Percentiles rank a stretch among this genome's conserved stretches.
phyloP scores from a whole-genome alignment of 805 yeast genomes.

The Candida nonsorbophila region DNA sequence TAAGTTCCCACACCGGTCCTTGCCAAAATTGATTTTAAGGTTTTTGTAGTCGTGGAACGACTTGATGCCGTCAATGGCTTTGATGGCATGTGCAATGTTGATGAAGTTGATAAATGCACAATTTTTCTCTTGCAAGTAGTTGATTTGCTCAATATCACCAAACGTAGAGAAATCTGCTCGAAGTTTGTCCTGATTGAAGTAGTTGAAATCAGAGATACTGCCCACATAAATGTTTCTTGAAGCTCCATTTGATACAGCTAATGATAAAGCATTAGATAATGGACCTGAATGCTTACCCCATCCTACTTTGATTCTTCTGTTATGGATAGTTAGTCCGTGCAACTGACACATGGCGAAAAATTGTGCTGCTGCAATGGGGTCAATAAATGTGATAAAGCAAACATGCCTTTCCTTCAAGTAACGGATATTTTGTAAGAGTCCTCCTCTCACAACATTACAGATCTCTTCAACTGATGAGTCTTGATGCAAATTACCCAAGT shows the following conservation, averaged over 20 bases:
- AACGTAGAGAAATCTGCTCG: conserved; percentile 70
- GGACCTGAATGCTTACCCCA: conserved; percentile 99
- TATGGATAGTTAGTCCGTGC: conserved; percentile 83
- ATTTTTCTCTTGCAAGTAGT: conserved; percentile 73
- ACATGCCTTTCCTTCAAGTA: conserved; percentile 81
- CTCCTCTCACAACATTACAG: conserved; percentile 95
- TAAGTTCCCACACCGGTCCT: conserved; percentile 91
- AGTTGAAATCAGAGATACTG: conserved; percentile 44
- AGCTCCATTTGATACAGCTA: conserved; percentile 92
- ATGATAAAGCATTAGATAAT: conserved; percentile 74
- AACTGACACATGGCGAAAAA: conserved; percentile 91
- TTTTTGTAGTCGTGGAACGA: conserved; percentile 58
- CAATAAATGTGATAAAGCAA: conserved; percentile 92
- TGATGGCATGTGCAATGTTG: conserved; percentile 83
- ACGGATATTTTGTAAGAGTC: conserved; percentile 79
- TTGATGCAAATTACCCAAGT: conserved; percentile 84
- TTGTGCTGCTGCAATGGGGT: conserved; percentile 96
- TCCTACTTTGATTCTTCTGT: conserved; percentile 83
- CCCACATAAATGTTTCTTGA: conserved; percentile 91
- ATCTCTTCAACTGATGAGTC: conserved; percentile 87
- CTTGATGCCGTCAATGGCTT: conserved; percentile 88
- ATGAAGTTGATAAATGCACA: conserved; percentile 93
- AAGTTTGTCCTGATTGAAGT: conserved; percentile 54
- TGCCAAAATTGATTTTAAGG: conserved; percentile 85
- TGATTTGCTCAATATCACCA: conserved; percentile 95